A percentile compares a stretch with the other conserved stretches of the same genome.
These are phyloP conservation scores for Noccaea caerulescens DNA, from an alignment of 345 rosid genomes.

Conservation along the genomic window DNA sequence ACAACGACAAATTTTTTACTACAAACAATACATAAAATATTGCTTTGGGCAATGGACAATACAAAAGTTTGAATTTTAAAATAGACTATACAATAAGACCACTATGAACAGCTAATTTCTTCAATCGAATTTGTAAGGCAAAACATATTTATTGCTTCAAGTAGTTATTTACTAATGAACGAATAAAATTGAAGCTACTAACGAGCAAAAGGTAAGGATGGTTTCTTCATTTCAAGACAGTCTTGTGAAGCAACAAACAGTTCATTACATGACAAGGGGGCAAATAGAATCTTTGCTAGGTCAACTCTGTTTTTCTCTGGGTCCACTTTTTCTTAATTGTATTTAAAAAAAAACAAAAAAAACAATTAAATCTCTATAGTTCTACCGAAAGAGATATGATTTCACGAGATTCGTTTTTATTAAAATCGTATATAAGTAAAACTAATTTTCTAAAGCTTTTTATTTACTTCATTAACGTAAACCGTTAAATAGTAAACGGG, in stretches of 20 bases:
- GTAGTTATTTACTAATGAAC: not conserved
- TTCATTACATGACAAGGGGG: slow-evolving; percentile 19
- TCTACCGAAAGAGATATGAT: no score
- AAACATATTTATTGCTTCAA: not conserved
- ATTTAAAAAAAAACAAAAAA: no score
- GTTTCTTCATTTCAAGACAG: not conserved
- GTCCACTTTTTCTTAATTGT: not conserved
- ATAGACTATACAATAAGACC: not conserved
- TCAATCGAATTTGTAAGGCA: slow-evolving; percentile 6
- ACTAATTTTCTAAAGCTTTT: no score
- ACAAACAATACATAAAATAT: not conserved
- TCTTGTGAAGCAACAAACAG: slow-evolving; percentile 9
- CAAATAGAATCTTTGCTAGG: slow-evolving; percentile 21
- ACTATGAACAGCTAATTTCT: not conserved
- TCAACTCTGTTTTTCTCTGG: slow-evolving; percentile 18
- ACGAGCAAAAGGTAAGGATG: not conserved
- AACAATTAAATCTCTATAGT: no score
- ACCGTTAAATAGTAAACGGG: no score
- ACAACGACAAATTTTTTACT: slow-evolving; percentile 26
- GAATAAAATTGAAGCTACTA: slow-evolving; percentile 7
- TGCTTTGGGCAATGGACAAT: not conserved
- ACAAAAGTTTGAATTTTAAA: slow-evolving; percentile 10
- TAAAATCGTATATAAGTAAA: no score
- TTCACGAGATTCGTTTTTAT: no score
- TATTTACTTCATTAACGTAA: no score